phyloP scores from a whole-genome alignment of 1,284 basidiomycete species.

The Heterobasidion parviporum region DNA sequence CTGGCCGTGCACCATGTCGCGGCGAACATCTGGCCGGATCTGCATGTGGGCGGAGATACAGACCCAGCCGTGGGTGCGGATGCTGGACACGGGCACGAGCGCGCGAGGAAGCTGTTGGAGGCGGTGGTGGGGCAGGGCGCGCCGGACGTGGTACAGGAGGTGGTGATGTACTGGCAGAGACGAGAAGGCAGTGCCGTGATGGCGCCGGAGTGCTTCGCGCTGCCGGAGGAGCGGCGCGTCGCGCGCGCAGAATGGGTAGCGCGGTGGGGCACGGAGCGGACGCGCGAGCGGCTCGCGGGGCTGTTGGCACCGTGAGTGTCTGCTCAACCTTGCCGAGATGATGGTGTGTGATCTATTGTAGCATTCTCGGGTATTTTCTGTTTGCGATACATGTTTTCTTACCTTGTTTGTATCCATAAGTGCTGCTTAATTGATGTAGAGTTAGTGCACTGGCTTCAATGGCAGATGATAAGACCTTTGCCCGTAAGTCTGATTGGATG shows the following conservation, averaged over 20 bases:
- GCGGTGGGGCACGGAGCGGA: conserved; percentile 10
- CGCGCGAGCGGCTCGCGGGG: conserved; percentile 15
- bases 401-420: no score
- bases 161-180: conserved; percentile 44
- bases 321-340: no score
- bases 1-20: conserved; percentile 80
- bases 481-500: no score
- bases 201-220: conserved; percentile 33
- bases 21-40: conserved; percentile 65
- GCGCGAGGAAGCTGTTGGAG: conserved; percentile 41
- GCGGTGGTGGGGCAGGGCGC: conserved; percentile 44
- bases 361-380: no score
- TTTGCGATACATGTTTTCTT: no score
- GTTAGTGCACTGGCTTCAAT: no score
- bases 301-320: conserved; percentile 9
- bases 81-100: conserved; percentile 15
- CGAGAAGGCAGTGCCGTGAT: conserved; percentile 19
- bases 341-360: no score
- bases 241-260: conserved; percentile 18
- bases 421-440: no score
- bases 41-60: conserved; percentile 17
- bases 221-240: conserved; percentile 16
- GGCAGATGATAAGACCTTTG: no score
- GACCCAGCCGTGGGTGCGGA: conserved; percentile 16
- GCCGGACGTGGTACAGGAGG: conserved; percentile 38